Conservation (phyloP, 352 stramenopile genomes). For the Stephanocyclus meneghinianus region DNA sequence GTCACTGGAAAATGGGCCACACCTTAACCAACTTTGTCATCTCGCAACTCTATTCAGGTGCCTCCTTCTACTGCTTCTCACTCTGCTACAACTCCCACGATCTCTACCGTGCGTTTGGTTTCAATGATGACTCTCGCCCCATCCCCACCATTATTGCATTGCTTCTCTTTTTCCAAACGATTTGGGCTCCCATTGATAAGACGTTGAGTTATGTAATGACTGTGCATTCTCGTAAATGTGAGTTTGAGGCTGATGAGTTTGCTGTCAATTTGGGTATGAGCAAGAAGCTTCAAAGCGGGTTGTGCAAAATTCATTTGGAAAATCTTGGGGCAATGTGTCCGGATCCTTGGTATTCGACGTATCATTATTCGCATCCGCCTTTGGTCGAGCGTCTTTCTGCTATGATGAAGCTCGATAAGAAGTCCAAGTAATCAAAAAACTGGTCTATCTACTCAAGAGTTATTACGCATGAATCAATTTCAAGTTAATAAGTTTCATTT, state of each 20-base stretch:
- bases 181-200: slow-evolving; percentile 85
- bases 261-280: slow-evolving; percentile 90
- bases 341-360: slow-evolving; percentile 91
- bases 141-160: slow-evolving; percentile 82
- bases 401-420: slow-evolving; percentile 86
- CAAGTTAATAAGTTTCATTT: neutral
- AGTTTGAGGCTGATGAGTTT: slow-evolving; percentile 91
- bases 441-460: too few relatives aligned
- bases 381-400: slow-evolving; percentile 92
- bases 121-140: slow-evolving; percentile 60
- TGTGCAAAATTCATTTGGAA: slow-evolving; percentile 96
- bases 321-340: slow-evolving; percentile 97
- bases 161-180: slow-evolving; percentile 81
- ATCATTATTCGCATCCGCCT: slow-evolving; percentile 97
- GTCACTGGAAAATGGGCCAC: slow-evolving; percentile 96
- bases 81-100: slow-evolving; percentile 68
- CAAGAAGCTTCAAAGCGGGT: slow-evolving; percentile 88
- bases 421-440: slow-evolving; percentile 50
- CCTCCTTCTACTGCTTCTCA: slow-evolving; percentile 85
- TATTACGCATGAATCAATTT: neutral
- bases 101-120: slow-evolving; percentile 86
- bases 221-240: slow-evolving; percentile 77
- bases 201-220: slow-evolving; percentile 82
- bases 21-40: slow-evolving; percentile 91
- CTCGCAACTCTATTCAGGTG: slow-evolving; percentile 88